phyloP scores from a whole-genome alignment of 495 filamentous ascomycete genomes.

The Hyphodiscus hymeniophilus region DNA sequence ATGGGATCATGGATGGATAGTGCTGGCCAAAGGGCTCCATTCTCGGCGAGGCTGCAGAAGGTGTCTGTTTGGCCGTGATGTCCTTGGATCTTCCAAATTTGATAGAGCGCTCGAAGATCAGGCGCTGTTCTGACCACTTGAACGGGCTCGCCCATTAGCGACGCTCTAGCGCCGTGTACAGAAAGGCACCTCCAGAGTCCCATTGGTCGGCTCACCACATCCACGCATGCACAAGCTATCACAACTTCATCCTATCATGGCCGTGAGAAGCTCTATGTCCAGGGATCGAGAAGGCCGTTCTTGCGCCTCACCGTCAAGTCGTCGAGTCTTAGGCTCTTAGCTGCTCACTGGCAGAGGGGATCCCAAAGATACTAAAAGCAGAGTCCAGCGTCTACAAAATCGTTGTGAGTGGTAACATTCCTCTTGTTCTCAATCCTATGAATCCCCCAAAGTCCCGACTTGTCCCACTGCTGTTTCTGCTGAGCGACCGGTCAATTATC shows the following conservation, averaged over 20 bases:
- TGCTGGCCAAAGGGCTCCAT: neutral
- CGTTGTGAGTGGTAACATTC: slow-evolving; percentile 17
- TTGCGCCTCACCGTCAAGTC: slow-evolving; percentile 4
- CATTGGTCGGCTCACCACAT: slow-evolving; percentile 4
- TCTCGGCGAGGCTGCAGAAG: slow-evolving; percentile 7
- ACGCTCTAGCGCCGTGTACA: neutral
- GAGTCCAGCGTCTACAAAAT: slow-evolving; percentile 19
- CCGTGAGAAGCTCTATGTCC: neutral
- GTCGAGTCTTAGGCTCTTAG: neutral
- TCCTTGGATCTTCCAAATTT: slow-evolving; percentile 2
- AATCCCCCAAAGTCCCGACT: neutral
- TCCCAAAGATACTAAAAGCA: slow-evolving; percentile 11
- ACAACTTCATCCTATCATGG: slow-evolving; percentile 14
- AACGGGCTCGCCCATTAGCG: neutral
- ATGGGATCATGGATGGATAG: too few relatives aligned
- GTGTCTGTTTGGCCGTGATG: neutral
- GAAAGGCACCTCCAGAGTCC: slow-evolving; percentile 2
- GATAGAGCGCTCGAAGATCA: neutral
- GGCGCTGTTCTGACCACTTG: neutral
- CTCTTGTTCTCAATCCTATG: neutral
- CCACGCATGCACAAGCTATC: slow-evolving; percentile 15
- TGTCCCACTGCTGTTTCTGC: neutral
- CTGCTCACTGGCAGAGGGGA: neutral
- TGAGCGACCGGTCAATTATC: too few relatives aligned
- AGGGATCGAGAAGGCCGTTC: slow-evolving; percentile 1